A percentile compares a stretch with the other conserved stretches of the same genome.
These are phyloP conservation scores for Millerozyma miso DNA, from an alignment of 805 yeast species.

Conservation along the genomic window DNA sequence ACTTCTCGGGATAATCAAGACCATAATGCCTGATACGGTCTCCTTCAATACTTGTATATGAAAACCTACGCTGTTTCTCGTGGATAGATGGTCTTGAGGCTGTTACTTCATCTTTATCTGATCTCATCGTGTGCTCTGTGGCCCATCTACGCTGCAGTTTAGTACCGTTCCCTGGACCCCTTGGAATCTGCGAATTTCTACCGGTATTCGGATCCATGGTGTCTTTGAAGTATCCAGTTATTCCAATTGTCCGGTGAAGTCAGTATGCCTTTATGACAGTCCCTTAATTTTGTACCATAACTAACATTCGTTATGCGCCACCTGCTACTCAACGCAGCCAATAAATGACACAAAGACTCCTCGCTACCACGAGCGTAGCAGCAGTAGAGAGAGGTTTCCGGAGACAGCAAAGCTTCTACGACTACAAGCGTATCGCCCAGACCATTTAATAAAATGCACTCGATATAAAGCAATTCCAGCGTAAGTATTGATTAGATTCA, in stretches of 20 bases:
- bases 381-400: no score
- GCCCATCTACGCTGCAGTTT: background rate
- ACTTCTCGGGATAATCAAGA: slow-evolving; percentile 49
- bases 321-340: background rate
- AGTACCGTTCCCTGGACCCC: background rate
- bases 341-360: background rate
- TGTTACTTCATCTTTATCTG: background rate
- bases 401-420: no score
- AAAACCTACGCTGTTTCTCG: slow-evolving; percentile 21
- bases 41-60: slow-evolving; percentile 26
- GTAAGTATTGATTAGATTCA: no score
- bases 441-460: no score
- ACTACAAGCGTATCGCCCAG: no score
- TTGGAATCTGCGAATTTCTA: background rate
- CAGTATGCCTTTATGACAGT: background rate
- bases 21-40: slow-evolving; percentile 37
- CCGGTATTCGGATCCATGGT: background rate
- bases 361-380: no score
- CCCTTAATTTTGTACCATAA: no score
- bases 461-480: no score
- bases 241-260: no score
- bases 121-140: background rate
- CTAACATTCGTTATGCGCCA: background rate
- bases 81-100: background rate
- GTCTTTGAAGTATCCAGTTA: background rate